Evolutionary conservation across 2,329 filamentous ascomycete species (phyloP), one percentile per base, ranked within the genome.

Genomic region (Hymenoscyphus occultus): DNA sequence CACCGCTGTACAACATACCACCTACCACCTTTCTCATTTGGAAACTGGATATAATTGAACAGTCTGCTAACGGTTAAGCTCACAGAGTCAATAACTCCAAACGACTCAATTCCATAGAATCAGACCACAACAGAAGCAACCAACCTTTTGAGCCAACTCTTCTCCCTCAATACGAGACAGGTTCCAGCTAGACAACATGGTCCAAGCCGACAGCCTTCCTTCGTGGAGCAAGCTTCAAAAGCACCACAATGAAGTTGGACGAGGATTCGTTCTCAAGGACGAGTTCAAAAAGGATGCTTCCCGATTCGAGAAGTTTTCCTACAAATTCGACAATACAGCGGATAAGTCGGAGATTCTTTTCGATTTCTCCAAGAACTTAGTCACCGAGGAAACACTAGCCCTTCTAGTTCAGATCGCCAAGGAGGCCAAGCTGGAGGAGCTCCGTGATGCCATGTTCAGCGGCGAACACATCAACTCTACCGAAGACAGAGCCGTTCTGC

Each of bases 401-500:
- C 85, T 97, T 60, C 86, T 99, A 62, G 84, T 96, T 74, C 89
- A 96, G 82, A 88, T 99, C 35, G 95, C 95, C 69, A 89, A 93
- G 80, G 91, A 98, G 81, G 93, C 94, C 70, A 89, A 90, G 71
- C 80, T 99, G 48, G 93, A 97, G 83, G 86, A 96, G 83, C 91
- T 97, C 77, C 90, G 95, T 70, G 94, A 99, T 86, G 89, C 89
- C 76, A 97, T 99, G 93, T 99, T 99, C 81, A 89, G 88, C 65
- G 95, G 95, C 73, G 92, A 98, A 77, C 94, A 96, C 86, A 98
- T 99, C 84, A 99, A 99, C 86, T 97, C 97, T 82, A 99, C 95
- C 67, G 95, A 99, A 84, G 84, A 94, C 77, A 90, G 95, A 70
- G 95, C 95, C 71, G 95, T 99, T 71, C 96, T 96, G 83, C 95